Base-by-base conservation (phyloP, 768 basidiomycete genomes). In the Xerocomus brunneocitrinus region DNA sequence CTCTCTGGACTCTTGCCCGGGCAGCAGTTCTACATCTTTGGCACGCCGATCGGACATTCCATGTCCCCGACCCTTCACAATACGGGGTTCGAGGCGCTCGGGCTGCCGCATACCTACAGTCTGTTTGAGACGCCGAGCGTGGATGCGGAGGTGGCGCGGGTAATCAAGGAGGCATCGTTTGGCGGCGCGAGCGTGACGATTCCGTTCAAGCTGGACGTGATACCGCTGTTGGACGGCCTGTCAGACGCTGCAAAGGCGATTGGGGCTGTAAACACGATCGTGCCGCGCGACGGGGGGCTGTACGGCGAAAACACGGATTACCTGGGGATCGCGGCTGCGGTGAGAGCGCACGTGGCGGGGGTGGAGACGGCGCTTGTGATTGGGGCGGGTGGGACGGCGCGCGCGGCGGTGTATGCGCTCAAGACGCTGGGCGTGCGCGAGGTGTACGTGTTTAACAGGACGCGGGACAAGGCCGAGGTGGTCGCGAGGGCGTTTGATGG, bases 101-200 rank as follows among this genome's bases (percentile, higher is more conserved):
- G 93, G 1, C 76, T 98, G 5, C 95, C 94, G 0, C 85, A 98
- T 69, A 67, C 68, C 10, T 99, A 98, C 67, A 76, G 75, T 27
- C 73, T 89, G n/a, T 73, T 91, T 32, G 91, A 98, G 72, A 88
- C 89, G 0, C 65, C 74, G 5, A 67, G 75, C 6, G 79, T 95
- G 5, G 80, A 82, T 38, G 79, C 85, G 13, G 78, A 81, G 58
- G 76, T 95, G 62, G 80, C 80, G 65, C 70, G 77, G 3, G 76
- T 83, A 3, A 76, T 98, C 19, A 69, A 74, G 1, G 73, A 79
- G 4, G 78, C 82, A 2, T 81, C 84, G 43, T 98, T 98, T 66
- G 95, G 97, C 8, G 97, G 97, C 0, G 97, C 94, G 14, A 92
- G 90, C 5, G 93, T 98, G 27, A 99, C 97, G 19, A 98, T 98